Conservation (phyloP, 352 stramenopile genomes). For the Pythium sp. region DNA sequence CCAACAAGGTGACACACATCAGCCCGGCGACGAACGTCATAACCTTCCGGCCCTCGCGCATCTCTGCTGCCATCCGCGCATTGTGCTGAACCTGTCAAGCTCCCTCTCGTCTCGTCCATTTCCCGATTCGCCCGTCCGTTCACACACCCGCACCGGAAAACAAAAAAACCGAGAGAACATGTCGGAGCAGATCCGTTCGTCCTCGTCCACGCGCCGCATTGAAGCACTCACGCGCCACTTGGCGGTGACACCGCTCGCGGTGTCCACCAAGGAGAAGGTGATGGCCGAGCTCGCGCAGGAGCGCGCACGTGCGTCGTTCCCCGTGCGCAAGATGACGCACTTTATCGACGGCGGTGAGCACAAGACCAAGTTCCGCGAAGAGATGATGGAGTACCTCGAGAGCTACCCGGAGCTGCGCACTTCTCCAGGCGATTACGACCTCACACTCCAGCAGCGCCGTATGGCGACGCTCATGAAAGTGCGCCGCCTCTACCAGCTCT, state of each 20-base stretch:
- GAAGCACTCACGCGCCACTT: slow-evolving; percentile 53
- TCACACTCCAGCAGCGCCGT: slow-evolving; percentile 46
- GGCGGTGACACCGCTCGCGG: slow-evolving; percentile 20
- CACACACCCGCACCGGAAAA: too few relatives aligned
- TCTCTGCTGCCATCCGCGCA: too few relatives aligned
- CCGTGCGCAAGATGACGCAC: slow-evolving; percentile 50
- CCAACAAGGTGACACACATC: too few relatives aligned
- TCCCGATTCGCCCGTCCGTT: background rate
- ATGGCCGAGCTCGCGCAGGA: slow-evolving; percentile 50
- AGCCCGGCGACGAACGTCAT: too few relatives aligned
- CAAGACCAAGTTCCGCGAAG: slow-evolving; percentile 42
- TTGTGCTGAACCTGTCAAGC: too few relatives aligned
- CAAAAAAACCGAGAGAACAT: slow-evolving; percentile 16
- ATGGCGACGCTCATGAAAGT: slow-evolving; percentile 51
- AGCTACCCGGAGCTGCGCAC: slow-evolving; percentile 41
- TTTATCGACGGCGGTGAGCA: slow-evolving; percentile 52
- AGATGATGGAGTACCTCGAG: slow-evolving; percentile 49
- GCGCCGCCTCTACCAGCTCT: slow-evolving; percentile 55
- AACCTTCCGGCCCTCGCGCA: too few relatives aligned
- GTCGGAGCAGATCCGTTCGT: slow-evolving; percentile 23
- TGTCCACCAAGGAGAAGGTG: slow-evolving; percentile 39
- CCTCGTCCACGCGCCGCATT: slow-evolving; percentile 31
- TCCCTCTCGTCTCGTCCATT: background rate
- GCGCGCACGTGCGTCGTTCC: slow-evolving; percentile 49
- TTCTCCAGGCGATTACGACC: slow-evolving; percentile 41